A percentile compares a stretch with the other conserved stretches of the same genome.
These are phyloP conservation scores for Venturia effusa DNA, from an alignment of 2,329 filamentous ascomycete genomes.

Conservation along the genomic window DNA sequence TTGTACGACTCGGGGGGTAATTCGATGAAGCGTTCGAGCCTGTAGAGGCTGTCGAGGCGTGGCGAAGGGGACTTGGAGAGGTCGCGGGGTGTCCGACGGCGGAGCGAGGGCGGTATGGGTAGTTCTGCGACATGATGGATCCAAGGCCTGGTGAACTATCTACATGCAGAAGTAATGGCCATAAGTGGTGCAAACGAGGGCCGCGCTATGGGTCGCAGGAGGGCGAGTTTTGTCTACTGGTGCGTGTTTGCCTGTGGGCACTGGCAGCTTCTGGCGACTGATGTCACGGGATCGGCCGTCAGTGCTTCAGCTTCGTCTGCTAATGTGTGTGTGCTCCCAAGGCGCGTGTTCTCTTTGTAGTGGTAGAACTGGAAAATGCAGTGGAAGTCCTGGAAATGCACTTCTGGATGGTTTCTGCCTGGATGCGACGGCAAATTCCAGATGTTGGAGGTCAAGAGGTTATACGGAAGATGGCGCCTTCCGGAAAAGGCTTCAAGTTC, in stretches of 20 bases:
- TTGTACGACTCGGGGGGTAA: slow-evolving; percentile 52
- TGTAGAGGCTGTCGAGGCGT: slow-evolving; percentile 61
- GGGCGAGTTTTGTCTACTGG: not conserved
- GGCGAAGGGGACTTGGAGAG: slow-evolving; percentile 40
- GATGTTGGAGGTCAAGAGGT: no score
- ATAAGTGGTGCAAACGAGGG: slow-evolving; percentile 3
- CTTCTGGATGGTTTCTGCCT: not conserved
- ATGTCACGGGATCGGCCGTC: not conserved
- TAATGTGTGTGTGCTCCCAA: not conserved
- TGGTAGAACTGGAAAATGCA: not conserved
- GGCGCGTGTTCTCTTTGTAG: not conserved
- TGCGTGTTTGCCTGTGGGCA: not conserved
- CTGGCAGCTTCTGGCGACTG: not conserved
- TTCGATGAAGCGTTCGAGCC: slow-evolving; percentile 59
- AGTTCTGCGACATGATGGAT: slow-evolving; percentile 10
- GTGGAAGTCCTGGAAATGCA: not conserved
- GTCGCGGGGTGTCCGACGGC: slow-evolving; percentile 28
- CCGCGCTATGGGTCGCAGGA: not conserved
- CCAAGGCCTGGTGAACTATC: not conserved
- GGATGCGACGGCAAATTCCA: not conserved
- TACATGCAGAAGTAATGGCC: not conserved
- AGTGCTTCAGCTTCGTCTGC: no score
- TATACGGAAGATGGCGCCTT: no score
- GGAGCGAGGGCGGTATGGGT: slow-evolving; percentile 25
- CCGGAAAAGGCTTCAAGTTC: no score